Evolutionary conservation across 139 green algal genomes (phyloP).

Genomic region (Gonium pectorale): DNA sequence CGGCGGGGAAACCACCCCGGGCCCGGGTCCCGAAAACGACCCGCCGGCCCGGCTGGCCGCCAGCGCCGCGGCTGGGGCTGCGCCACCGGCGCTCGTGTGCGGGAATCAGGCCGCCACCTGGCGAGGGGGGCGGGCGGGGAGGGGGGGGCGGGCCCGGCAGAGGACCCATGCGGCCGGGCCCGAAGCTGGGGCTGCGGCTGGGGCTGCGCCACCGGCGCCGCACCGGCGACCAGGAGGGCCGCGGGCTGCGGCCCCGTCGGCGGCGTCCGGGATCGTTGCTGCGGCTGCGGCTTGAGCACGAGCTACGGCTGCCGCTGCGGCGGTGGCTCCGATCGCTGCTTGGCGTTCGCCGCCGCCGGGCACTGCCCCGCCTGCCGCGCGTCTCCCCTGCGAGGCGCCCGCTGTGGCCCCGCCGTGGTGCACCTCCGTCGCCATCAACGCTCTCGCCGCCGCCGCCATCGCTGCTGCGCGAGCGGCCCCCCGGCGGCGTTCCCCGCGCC

Average conservation of each 20-base stretch:
- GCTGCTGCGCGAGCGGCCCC: too few species aligned
- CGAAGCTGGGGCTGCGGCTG: background rate
- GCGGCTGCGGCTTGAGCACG: background rate
- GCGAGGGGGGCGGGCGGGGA: too few species aligned
- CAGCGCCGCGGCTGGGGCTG: background rate
- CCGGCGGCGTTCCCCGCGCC: too few species aligned
- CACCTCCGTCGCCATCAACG: too few species aligned
- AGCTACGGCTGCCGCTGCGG: background rate
- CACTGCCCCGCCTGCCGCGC: background rate
- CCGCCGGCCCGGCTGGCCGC: background rate
- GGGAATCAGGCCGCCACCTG: background rate
- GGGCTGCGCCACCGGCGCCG: background rate
- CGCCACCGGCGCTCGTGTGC: slow-evolving; percentile 9
- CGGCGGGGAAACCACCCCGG: too few species aligned
- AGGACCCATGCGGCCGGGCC: background rate
- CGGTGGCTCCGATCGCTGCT: background rate
- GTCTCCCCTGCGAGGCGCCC: background rate
- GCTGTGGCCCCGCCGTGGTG: background rate
- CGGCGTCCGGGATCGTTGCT: too few species aligned
- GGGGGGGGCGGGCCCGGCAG: too few species aligned
- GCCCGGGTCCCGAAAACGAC: too few species aligned
- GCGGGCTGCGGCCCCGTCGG: background rate
- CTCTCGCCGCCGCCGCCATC: too few species aligned
- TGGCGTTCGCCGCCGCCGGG: too few species aligned
- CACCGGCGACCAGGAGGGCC: too few species aligned